phyloP scores from a whole-genome alignment of 345 rosid species.

The Linum tenue region DNA sequence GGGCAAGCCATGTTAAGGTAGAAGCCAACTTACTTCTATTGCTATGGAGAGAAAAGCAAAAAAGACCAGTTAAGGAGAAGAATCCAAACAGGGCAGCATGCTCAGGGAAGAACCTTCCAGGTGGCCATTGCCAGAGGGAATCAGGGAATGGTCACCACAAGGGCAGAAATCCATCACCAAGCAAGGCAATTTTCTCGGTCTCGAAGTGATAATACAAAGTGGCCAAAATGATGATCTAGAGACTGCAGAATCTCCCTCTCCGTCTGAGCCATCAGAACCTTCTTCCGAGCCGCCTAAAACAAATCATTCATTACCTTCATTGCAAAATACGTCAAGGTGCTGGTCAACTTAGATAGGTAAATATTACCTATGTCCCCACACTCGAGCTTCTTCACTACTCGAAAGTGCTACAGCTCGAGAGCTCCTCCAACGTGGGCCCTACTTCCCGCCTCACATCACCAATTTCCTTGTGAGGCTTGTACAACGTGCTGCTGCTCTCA shows the following conservation, averaged over 20 bases:
- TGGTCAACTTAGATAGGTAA: conserved; percentile 64
- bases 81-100: conserved; percentile 68
- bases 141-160: conserved; percentile 66
- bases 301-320: conserved; percentile 80
- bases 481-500: conserved; percentile 46
- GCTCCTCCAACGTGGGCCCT: conserved; percentile 31
- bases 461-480: conserved; percentile 84
- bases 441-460: conserved; percentile 76
- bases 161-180: conserved; percentile 96
- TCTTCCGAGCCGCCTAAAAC: conserved; percentile 61
- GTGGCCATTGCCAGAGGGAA: conserved; percentile 72
- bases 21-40: too few species aligned
- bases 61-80: neutral
- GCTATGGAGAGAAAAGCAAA: too few species aligned
- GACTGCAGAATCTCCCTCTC: conserved; percentile 83
- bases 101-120: conserved; percentile 75
- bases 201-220: conserved; percentile 79
- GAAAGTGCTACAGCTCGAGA: conserved; percentile 55
- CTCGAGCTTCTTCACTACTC: conserved; percentile 46
- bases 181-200: conserved; percentile 65
- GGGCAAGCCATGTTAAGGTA: too few species aligned
- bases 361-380: conserved; percentile 87
- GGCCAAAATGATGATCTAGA: conserved; percentile 87
- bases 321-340: conserved; percentile 60
- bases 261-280: conserved; percentile 79